Evolutionary conservation across 768 basidiomycete species (phyloP).

Genomic region (Calvatia gigantea): DNA sequence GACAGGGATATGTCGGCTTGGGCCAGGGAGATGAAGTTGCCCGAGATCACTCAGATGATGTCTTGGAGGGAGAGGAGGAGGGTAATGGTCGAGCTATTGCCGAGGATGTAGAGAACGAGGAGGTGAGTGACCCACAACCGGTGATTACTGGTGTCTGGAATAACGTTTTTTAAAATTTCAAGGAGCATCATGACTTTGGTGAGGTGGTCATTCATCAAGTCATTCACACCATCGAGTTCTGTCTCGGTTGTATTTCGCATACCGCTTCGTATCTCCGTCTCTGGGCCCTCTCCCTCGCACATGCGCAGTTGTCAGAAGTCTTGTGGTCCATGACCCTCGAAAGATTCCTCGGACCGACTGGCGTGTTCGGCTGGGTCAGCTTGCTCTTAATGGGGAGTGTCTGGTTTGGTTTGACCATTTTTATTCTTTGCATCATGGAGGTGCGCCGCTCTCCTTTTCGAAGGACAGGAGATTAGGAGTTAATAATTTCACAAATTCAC

Average conservation of each 20-base stretch:
- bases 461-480: neutral
- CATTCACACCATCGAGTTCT: conserved; percentile 99
- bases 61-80: conserved; percentile 76
- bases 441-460: conserved; percentile 39
- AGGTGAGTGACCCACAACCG: conserved; percentile 47
- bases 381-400: conserved; percentile 50
- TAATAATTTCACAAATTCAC: conserved; percentile 15
- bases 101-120: conserved; percentile 77
- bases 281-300: conserved; percentile 97
- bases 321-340: conserved; percentile 87
- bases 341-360: conserved; percentile 53
- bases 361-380: conserved; percentile 56
- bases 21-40: conserved; percentile 51
- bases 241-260: conserved; percentile 97
- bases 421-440: conserved; percentile 93
- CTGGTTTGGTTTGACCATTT: conserved; percentile 81
- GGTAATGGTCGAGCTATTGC: conserved; percentile 70
- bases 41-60: conserved; percentile 55
- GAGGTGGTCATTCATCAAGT: conserved; percentile 96
- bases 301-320: conserved; percentile 95
- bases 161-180: conserved; percentile 10
- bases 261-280: conserved; percentile 91
- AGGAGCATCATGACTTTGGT: conserved; percentile 89
- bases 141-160: neutral
- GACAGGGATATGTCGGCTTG: conserved; percentile 75